Conservation (phyloP, 2,329 filamentous ascomycete genomes). For the Trichoderma sp. region DNA sequence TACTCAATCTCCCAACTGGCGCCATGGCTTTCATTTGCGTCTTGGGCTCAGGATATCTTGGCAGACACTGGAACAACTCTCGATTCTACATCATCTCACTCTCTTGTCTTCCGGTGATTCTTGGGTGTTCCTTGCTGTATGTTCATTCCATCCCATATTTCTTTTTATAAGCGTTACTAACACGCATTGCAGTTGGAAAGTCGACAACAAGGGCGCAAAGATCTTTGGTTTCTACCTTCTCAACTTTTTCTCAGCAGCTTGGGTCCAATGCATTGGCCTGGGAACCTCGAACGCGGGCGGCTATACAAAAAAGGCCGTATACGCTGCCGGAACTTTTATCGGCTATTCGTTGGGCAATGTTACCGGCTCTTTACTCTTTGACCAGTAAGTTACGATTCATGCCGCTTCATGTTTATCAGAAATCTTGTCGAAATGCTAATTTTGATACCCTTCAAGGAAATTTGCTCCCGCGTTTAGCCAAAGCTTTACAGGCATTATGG, state of each 20-base stretch:
- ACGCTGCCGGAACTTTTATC: background rate
- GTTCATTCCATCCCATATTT: background rate
- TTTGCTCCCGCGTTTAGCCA: background rate
- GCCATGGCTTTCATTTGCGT: background rate
- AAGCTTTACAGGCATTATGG: background rate
- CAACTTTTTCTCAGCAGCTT: background rate
- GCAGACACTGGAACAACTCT: background rate
- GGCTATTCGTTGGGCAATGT: background rate
- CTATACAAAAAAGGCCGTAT: background rate
- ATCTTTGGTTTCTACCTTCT: background rate
- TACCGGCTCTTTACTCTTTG: slow-evolving; percentile 2
- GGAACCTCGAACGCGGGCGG: background rate
- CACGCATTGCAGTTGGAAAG: background rate
- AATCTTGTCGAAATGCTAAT: background rate
- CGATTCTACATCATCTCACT: background rate
- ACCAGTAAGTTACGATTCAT: background rate
- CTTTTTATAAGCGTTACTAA: background rate
- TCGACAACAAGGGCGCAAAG: background rate
- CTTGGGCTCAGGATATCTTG: background rate
- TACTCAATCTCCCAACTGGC: background rate
- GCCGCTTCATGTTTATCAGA: background rate
- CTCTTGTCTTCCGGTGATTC: background rate
- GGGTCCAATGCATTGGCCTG: background rate
- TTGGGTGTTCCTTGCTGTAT: background rate
- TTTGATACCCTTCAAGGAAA: background rate